These are phyloP conservation scores for Petunia secreta DNA, from an alignment of 257 asterid genomes.

Conservation along the genomic window DNA sequence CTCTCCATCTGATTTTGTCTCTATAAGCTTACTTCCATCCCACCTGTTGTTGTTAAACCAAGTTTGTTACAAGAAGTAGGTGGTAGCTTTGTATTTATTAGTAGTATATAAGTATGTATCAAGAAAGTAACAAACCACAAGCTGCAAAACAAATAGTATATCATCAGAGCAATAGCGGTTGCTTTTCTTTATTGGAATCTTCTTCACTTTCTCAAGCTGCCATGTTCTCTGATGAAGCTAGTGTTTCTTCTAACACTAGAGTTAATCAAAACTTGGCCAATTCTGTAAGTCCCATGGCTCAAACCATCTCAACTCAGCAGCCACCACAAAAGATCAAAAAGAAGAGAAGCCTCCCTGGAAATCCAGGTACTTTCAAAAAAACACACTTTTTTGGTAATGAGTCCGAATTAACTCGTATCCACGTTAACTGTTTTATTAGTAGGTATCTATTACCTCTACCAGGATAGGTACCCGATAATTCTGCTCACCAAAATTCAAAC, in stretches of 20 bases:
- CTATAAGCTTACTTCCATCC: conserved; percentile 25
- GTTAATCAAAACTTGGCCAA: conserved; percentile 47
- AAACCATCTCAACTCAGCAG: conserved; percentile 40
- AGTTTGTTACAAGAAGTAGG: conserved; percentile 37
- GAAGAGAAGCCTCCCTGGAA: conserved; percentile 84
- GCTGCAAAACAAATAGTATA: conserved; percentile 22
- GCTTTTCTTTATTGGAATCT: conserved; percentile 18
- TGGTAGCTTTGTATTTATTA: conserved; percentile 25
- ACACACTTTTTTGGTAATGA: background rate
- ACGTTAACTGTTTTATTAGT: background rate
- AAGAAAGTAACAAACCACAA: conserved; percentile 24
- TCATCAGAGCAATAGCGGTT: conserved; percentile 25
- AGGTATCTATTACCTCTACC: background rate
- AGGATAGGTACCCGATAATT: background rate
- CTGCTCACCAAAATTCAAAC: background rate
- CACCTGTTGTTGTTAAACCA: conserved; percentile 45
- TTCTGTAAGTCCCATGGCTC: conserved; percentile 47
- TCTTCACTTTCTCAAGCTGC: conserved; percentile 28
- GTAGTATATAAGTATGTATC: conserved; percentile 29
- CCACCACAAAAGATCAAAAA: conserved; percentile 61
- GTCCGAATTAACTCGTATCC: fast-evolving
- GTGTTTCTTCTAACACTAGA: conserved; percentile 55
- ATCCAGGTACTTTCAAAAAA: conserved; percentile 55
- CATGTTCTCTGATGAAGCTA: conserved; percentile 66
- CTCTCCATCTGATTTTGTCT: conserved; percentile 34